Percentiles rank a stretch among this genome's conserved stretches.
phyloP scores from a whole-genome alignment of 495 filamentous ascomycete genomes.

The Penicillium samsonianum region DNA sequence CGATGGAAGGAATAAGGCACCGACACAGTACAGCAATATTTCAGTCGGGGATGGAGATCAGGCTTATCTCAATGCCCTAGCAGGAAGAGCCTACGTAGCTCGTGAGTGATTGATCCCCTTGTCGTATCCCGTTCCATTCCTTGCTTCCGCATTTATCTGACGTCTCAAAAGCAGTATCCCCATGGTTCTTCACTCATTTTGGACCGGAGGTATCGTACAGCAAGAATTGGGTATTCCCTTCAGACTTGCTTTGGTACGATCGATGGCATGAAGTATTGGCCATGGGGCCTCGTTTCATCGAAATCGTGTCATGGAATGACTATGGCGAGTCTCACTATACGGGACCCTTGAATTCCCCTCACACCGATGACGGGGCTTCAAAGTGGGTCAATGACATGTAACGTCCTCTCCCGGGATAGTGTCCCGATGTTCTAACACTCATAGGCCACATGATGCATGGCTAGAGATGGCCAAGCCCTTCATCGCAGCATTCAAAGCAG shows the following conservation, averaged over 20 bases:
- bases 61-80: conserved; percentile 49
- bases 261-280: conserved; percentile 56
- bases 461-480: conserved; percentile 48
- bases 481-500: conserved; percentile 58
- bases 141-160: too few species aligned
- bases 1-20: conserved; percentile 58
- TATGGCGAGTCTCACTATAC: conserved; percentile 61
- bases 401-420: neutral
- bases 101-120: conserved; percentile 41
- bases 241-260: conserved; percentile 42
- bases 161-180: conserved; percentile 29
- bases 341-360: conserved; percentile 45
- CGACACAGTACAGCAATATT: conserved; percentile 42
- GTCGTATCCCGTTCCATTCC: too few species aligned
- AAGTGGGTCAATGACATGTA: conserved; percentile 60
- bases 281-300: conserved; percentile 49
- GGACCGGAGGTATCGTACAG: conserved; percentile 34
- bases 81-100: conserved; percentile 54
- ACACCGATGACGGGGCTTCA: conserved; percentile 56
- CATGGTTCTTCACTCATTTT: conserved; percentile 47
- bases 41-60: conserved; percentile 52
- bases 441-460: conserved; percentile 43
- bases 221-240: conserved; percentile 56
- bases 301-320: conserved; percentile 68
- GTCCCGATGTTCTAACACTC: neutral